Percentiles rank a stretch among this genome's conserved stretches.
These are phyloP conservation scores for Deuterostichococcus epilithicus DNA, from an alignment of 139 green algal genomes.

Conservation along the genomic window DNA sequence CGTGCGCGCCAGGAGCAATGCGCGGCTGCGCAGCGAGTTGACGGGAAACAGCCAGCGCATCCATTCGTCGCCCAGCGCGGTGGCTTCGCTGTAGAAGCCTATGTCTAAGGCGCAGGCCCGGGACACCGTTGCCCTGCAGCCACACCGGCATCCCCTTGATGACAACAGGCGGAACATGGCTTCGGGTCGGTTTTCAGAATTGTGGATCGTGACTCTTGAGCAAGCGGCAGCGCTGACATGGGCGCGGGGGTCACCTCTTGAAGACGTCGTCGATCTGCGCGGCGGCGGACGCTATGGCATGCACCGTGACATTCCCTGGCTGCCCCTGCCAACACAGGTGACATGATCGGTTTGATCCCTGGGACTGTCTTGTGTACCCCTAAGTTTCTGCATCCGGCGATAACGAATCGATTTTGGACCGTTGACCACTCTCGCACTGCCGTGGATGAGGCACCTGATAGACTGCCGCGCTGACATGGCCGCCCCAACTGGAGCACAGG, in stretches of 20 bases:
- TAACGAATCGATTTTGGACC: too few species aligned
- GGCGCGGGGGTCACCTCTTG: neutral
- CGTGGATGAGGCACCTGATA: neutral
- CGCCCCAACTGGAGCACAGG: neutral
- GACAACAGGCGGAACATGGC: too few species aligned
- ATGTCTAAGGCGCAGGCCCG: neutral
- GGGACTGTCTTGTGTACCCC: too few species aligned
- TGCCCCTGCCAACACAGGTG: neutral
- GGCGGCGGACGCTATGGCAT: neutral
- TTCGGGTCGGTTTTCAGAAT: too few species aligned
- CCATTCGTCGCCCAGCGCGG: neutral
- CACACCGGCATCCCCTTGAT: neutral
- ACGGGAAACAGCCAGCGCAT: neutral
- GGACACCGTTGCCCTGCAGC: neutral
- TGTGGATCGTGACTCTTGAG: too few species aligned
- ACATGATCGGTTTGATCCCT: too few species aligned
- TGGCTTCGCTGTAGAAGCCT: neutral
- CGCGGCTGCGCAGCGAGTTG: neutral
- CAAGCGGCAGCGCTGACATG: too few species aligned
- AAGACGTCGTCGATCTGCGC: neutral
- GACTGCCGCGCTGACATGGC: neutral
- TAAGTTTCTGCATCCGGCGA: too few species aligned
- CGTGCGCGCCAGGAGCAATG: neutral
- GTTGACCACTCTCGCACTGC: too few species aligned
- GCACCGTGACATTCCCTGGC: neutral